phyloP scores from a whole-genome alignment of 768 basidiomycete species.

The Russula earlei region DNA sequence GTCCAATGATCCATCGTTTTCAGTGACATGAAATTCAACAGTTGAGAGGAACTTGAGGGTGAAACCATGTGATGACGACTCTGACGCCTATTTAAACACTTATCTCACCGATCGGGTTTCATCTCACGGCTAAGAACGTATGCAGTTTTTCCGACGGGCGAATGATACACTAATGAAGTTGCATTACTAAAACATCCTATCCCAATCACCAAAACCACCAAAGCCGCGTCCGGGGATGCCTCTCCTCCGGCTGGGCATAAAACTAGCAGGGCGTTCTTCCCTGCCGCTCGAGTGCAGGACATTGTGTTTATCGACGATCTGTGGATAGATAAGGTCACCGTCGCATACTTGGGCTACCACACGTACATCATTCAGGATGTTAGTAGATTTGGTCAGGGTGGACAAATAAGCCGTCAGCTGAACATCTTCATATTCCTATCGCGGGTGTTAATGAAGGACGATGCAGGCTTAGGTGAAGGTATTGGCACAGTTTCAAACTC shows the following conservation, averaged over 20 bases:
- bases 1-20: slow-evolving; percentile 17
- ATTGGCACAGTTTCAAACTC: slow-evolving; percentile 77
- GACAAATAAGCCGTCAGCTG: slow-evolving; percentile 86
- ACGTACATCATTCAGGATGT: slow-evolving; percentile 80
- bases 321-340: slow-evolving; percentile 18
- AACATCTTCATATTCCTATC: slow-evolving; percentile 91
- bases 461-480: not conserved
- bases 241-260: slow-evolving; percentile 24
- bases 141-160: too few relatives aligned
- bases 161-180: too few relatives aligned
- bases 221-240: slow-evolving; percentile 13
- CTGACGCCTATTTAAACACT: too few relatives aligned
- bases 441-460: not conserved
- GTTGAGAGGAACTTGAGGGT: too few relatives aligned
- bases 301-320: slow-evolving; percentile 76
- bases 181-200: slow-evolving; percentile 17
- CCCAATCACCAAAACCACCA: slow-evolving; percentile 20
- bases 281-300: slow-evolving; percentile 47
- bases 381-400: slow-evolving; percentile 80
- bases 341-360: not conserved
- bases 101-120: too few relatives aligned
- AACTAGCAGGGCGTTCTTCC: slow-evolving; percentile 38
- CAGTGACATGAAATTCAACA: slow-evolving; percentile 22
- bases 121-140: too few relatives aligned
- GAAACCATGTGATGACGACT: too few relatives aligned